These are phyloP conservation scores for Candida sp. DNA, from an alignment of 1,139 yeast species.

Conservation along the genomic window DNA sequence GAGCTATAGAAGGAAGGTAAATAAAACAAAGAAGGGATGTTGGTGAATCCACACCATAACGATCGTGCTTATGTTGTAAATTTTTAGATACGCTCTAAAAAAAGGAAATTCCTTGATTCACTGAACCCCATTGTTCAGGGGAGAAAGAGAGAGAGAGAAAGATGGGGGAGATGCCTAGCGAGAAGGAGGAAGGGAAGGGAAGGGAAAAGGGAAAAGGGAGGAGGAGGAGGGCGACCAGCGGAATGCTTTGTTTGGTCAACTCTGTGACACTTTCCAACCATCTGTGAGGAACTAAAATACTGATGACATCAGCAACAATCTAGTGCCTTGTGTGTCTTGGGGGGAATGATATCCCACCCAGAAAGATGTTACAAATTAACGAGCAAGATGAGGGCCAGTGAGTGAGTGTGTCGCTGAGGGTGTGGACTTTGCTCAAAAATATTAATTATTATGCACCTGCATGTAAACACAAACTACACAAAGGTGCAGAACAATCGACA, in stretches of 20 bases:
- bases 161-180: too few relatives aligned
- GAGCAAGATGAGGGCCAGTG: not conserved
- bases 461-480: not conserved
- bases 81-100: not conserved
- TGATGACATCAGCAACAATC: not conserved
- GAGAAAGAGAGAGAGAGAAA: not conserved
- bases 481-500: not conserved
- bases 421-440: not conserved
- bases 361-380: not conserved
- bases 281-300: not conserved
- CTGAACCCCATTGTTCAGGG: not conserved
- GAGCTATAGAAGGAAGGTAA: too few relatives aligned
- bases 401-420: not conserved
- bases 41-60: too few relatives aligned
- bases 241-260: not conserved
- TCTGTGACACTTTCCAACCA: not conserved
- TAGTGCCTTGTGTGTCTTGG: not conserved
- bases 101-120: not conserved
- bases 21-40: not conserved
- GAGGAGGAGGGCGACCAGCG: too few relatives aligned
- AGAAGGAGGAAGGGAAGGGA: too few relatives aligned
- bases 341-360: too few relatives aligned
- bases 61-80: not conserved
- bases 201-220: too few relatives aligned
- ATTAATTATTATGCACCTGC: conserved; percentile 1